A percentile compares a stretch with the other conserved stretches of the same genome.
Evolutionary conservation across 441 rosid species (phyloP).

Genomic region (Omphalea diandra): DNA sequence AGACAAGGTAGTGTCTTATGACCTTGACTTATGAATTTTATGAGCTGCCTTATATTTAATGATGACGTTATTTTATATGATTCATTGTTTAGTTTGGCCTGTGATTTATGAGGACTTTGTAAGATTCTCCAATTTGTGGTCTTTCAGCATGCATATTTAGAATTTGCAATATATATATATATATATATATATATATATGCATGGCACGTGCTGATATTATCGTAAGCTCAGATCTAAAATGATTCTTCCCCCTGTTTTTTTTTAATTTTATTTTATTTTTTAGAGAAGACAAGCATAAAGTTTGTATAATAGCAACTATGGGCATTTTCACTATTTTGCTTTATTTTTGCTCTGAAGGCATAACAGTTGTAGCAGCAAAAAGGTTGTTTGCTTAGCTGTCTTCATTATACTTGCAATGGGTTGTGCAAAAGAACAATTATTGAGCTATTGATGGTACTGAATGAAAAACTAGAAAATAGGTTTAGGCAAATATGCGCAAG

Average conservation of each 20-base stretch:
- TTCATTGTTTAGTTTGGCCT: background rate
- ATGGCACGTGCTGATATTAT: background rate
- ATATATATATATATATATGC: background rate
- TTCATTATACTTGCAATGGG: background rate
- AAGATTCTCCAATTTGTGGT: background rate
- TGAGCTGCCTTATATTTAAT: background rate
- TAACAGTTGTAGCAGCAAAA: background rate
- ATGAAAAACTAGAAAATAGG: background rate
- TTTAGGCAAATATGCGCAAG: background rate
- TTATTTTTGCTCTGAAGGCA: background rate
- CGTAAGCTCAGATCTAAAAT: background rate
- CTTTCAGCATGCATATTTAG: background rate
- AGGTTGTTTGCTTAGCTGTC: background rate
- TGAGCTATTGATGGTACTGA: too few species aligned
- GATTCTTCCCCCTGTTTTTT: background rate
- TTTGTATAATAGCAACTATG: too few species aligned
- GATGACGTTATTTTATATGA: background rate
- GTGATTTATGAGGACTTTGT: background rate
- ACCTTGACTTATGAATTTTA: background rate
- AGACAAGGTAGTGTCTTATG: slow-evolving; percentile 30
- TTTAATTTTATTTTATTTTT: background rate
- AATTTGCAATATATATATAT: background rate
- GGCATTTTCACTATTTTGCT: background rate
- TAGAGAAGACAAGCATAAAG: background rate
- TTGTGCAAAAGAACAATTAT: too few species aligned